These are phyloP conservation scores for Crucibulum laeve DNA, from an alignment of 768 basidiomycete species.

Conservation along the genomic window DNA sequence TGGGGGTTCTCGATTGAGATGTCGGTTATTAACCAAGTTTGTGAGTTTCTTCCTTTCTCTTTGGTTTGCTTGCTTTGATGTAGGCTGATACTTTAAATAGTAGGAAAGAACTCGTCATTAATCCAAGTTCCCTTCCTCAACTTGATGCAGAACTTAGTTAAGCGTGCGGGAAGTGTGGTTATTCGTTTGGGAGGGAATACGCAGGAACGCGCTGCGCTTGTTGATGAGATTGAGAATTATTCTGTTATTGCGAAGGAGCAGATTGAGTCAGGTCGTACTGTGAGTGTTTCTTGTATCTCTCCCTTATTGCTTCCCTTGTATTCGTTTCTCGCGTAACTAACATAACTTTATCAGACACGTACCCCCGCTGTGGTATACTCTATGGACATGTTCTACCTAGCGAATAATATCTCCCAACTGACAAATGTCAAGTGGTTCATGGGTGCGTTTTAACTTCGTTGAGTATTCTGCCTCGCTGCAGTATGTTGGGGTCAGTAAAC, in stretches of 20 bases:
- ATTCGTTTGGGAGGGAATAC: conserved; percentile 81
- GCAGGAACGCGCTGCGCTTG: conserved; percentile 61
- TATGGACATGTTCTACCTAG: conserved; percentile 59
- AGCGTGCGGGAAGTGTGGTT: conserved; percentile 56
- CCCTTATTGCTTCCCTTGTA: too few relatives aligned
- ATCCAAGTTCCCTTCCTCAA: conserved; percentile 69
- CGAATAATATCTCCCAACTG: conserved; percentile 56
- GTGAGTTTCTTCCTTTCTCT: neutral
- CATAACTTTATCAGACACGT: conserved; percentile 39
- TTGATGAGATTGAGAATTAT: conserved; percentile 42
- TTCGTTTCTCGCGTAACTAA: neutral
- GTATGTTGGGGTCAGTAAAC: too few relatives aligned
- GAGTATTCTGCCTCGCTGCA: too few relatives aligned
- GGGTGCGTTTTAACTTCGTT: neutral
- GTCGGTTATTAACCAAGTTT: neutral
- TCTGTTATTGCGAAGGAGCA: conserved; percentile 48
- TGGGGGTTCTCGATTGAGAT: conserved; percentile 1
- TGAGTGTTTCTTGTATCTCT: too few relatives aligned
- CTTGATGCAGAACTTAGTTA: conserved; percentile 65
- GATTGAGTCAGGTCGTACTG: conserved; percentile 8
- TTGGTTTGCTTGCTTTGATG: neutral
- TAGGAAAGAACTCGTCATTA: conserved; percentile 14
- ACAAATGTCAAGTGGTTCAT: conserved; percentile 63
- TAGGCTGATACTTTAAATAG: neutral
- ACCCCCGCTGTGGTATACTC: conserved; percentile 70